Conservation (phyloP, 2,329 filamentous ascomycete species). For the Penicillium janthinellum region DNA sequence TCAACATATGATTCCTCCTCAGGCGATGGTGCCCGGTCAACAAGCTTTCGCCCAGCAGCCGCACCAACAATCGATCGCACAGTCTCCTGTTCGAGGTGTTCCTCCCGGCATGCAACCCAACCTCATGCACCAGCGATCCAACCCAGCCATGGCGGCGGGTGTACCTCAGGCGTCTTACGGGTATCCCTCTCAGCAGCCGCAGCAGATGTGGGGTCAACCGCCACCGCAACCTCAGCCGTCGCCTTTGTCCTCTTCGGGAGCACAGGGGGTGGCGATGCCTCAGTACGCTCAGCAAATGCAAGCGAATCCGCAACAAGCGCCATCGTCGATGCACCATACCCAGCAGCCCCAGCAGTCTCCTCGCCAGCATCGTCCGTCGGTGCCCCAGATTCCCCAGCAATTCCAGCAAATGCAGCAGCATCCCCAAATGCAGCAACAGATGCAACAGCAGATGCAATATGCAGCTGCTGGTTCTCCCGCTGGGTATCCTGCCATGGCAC, state of each 20-base stretch:
- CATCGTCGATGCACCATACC: slow-evolving; percentile 41
- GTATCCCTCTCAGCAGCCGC: slow-evolving; percentile 59
- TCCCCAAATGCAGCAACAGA: slow-evolving; percentile 38
- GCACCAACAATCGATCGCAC: slow-evolving; percentile 70
- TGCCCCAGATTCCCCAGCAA: slow-evolving; percentile 41
- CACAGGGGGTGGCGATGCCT: slow-evolving; percentile 45
- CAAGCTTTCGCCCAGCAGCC: slow-evolving; percentile 69
- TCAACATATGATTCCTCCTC: slow-evolving; percentile 44
- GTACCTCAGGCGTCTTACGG: slow-evolving; percentile 53
- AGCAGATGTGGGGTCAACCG: slow-evolving; percentile 68
- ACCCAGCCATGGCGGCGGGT: slow-evolving; percentile 57
- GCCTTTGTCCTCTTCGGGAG: slow-evolving; percentile 46
- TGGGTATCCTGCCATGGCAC: slow-evolving; percentile 38
- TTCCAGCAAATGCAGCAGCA: slow-evolving; percentile 42
- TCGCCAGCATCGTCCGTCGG: slow-evolving; percentile 41
- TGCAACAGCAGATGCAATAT: slow-evolving; percentile 33
- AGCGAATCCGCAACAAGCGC: slow-evolving; percentile 38
- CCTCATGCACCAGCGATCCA: slow-evolving; percentile 68
- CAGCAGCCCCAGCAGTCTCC: slow-evolving; percentile 47
- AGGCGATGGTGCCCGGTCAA: slow-evolving; percentile 54
- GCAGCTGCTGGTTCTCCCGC: slow-evolving; percentile 35
- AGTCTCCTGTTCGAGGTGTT: slow-evolving; percentile 72
- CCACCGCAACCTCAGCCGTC: slow-evolving; percentile 66
- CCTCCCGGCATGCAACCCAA: slow-evolving; percentile 61
- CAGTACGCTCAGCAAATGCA: slow-evolving; percentile 47